Conservation (phyloP, 2,329 filamentous ascomycete species). For the Fusarium burgessii region DNA sequence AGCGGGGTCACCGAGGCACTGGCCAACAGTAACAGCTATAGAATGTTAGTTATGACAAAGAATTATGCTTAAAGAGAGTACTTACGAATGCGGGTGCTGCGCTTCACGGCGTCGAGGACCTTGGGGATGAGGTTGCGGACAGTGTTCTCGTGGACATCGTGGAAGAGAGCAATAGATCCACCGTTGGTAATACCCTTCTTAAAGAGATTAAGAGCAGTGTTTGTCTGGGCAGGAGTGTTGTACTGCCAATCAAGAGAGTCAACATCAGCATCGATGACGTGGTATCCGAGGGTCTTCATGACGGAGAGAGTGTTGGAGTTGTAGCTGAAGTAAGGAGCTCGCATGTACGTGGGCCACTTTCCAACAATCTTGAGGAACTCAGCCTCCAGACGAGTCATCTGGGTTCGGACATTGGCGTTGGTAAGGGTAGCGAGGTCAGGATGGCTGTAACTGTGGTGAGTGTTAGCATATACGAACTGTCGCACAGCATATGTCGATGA, state of each 20-base stretch:
- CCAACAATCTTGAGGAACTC: conserved; percentile 51
- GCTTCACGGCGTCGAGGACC: conserved; percentile 24
- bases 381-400: conserved; percentile 54
- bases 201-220: conserved; percentile 44
- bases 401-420: conserved; percentile 40
- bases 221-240: conserved; percentile 35
- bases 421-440: conserved; percentile 50
- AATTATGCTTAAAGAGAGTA: background rate
- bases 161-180: conserved; percentile 61
- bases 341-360: conserved; percentile 52
- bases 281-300: conserved; percentile 58
- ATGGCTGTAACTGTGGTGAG: conserved; percentile 56
- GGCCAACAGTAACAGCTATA: conserved; percentile 47
- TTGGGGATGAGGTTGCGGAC: conserved; percentile 41
- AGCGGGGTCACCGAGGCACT: conserved; percentile 37
- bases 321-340: conserved; percentile 54
- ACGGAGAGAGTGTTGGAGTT: conserved; percentile 47
- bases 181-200: conserved; percentile 42
- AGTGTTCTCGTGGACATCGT: conserved; percentile 59
- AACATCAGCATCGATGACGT: conserved; percentile 65
- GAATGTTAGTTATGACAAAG: conserved; percentile 24
- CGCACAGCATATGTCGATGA: background rate
- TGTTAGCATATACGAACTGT: conserved; percentile 15
- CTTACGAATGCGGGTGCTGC: conserved; percentile 30
- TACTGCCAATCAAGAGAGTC: conserved; percentile 68